Evolutionary conservation across 164 flowering plant genomes (phyloP).

Genomic region (Berberis thunbergii): DNA sequence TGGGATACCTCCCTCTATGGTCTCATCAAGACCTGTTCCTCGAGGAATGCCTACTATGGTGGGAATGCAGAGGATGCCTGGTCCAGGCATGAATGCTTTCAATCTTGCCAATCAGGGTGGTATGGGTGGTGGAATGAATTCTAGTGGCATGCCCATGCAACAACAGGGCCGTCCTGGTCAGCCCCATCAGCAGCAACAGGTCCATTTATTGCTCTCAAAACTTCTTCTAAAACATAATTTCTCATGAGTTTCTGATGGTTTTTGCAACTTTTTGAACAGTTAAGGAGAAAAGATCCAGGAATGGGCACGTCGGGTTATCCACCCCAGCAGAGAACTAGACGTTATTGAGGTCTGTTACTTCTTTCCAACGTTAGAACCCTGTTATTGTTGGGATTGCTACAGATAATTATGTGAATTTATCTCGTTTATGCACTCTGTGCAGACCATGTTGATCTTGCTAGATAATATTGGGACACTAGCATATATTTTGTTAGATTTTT

Average conservation of each 20-base stretch:
- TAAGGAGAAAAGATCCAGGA: slow-evolving; percentile 84
- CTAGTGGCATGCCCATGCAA: slow-evolving; percentile 73
- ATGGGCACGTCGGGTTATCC: slow-evolving; percentile 86
- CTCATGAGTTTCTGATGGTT: slow-evolving; percentile 1
- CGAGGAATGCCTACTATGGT: slow-evolving; percentile 54
- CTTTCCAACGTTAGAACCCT: too few relatives aligned
- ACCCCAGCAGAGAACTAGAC: slow-evolving; percentile 70
- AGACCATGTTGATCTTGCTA: too few relatives aligned
- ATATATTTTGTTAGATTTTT: too few relatives aligned
- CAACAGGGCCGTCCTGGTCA: slow-evolving; percentile 51
- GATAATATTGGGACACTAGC: too few relatives aligned
- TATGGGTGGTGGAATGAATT: slow-evolving; percentile 74
- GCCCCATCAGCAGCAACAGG: slow-evolving; percentile 82
- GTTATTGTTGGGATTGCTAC: too few relatives aligned
- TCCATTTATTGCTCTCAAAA: slow-evolving; percentile 6
- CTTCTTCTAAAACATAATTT: background rate
- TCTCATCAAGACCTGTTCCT: slow-evolving; percentile 49
- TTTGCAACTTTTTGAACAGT: slow-evolving; percentile 23
- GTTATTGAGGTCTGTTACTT: slow-evolving; percentile 37
- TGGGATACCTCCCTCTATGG: slow-evolving; percentile 50
- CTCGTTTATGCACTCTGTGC: too few relatives aligned
- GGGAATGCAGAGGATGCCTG: slow-evolving; percentile 77
- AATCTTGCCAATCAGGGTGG: slow-evolving; percentile 79
- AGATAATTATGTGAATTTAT: too few relatives aligned
- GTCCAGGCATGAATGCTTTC: slow-evolving; percentile 64